Evolutionary conservation across 2,329 filamentous ascomycete species (phyloP), one percentile per base, ranked within the genome.

Genomic region (Teratosphaeria destructans): DNA sequence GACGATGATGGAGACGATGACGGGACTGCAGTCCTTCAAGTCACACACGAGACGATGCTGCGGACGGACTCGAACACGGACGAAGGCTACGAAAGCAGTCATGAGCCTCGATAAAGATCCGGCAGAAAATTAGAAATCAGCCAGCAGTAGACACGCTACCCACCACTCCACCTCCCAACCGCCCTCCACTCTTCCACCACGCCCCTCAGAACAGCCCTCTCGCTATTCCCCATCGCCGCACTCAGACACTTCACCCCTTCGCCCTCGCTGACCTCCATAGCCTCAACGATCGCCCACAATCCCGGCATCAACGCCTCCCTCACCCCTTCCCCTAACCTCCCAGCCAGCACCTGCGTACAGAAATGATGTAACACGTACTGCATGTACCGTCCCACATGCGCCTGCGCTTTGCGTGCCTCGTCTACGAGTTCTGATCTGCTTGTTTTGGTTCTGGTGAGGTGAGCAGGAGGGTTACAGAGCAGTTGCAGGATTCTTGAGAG

Each of bases 351-450:
- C 62, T 76, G 79, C 37, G 76, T 71, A 56, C 81, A 80, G 67
- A 83, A 87, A 39, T 80, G 76, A 67, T 81, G 80, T 3, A 86
- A 73, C 19, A 86, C 70, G 55, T 82, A 80, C 61, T 81, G 81
- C 14, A 85, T 71, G 67, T 83, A 81, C 64, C 83, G 79, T 0
- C 81, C 81, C 0, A 82, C 80, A 59, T 81, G 78, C 34, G 79
- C 78, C 63, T 82, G 79, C 7, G 82, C 81, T 59, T 81, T 82
- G 65, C 83, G 83, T 12, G 82, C 81, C 60, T 82, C 79, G 62
- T 86, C 84, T 29, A 80, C 80, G 29, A 87, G 77, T 0, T 74
- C 74, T 11, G 65, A 61, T 6, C 65, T 62, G 12, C 68, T 70
- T 54, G 64, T 58, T 60, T 73, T 73, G 7, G 76, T 47, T 19